Evolutionary conservation across 2,329 filamentous ascomycete species (phyloP).

Genomic region (Aspergillus niger): DNA sequence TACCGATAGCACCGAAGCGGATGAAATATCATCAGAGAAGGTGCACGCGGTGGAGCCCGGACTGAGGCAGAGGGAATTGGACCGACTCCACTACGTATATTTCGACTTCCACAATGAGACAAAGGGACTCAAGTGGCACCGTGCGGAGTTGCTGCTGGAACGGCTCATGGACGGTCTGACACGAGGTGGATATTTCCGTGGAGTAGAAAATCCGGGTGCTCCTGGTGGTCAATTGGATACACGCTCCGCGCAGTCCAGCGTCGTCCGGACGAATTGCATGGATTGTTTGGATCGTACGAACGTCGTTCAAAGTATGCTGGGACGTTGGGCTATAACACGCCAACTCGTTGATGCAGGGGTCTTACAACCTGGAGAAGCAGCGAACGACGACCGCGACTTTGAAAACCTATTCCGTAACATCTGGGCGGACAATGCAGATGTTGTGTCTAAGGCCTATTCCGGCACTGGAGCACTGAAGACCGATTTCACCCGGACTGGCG

Average conservation of each 20-base stretch:
- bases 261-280: slow-evolving; percentile 98
- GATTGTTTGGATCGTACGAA: slow-evolving; percentile 98
- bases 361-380: slow-evolving; percentile 72
- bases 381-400: slow-evolving; percentile 78
- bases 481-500: slow-evolving; percentile 91
- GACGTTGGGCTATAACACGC: slow-evolving; percentile 81
- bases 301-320: slow-evolving; percentile 96
- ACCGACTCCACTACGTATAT: slow-evolving; percentile 92
- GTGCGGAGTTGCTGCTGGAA: slow-evolving; percentile 82
- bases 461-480: slow-evolving; percentile 98
- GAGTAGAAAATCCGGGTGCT: slow-evolving; percentile 77
- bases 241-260: slow-evolving; percentile 78
- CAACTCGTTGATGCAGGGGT: slow-evolving; percentile 85
- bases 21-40: slow-evolving; percentile 72
- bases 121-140: slow-evolving; percentile 91
- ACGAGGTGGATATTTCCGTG: slow-evolving; percentile 88
- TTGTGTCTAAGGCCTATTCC: slow-evolving; percentile 88
- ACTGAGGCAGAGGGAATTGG: slow-evolving; percentile 65
- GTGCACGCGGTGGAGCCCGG: slow-evolving; percentile 73
- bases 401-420: slow-evolving; percentile 93
- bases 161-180: slow-evolving; percentile 74
- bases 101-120: slow-evolving; percentile 99
- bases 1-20: slow-evolving; percentile 65
- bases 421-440: slow-evolving; percentile 98
- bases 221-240: slow-evolving; percentile 73